These are phyloP conservation scores for Hymenoscyphus occultus DNA, from an alignment of 2,329 filamentous ascomycete genomes.

Conservation along the genomic window DNA sequence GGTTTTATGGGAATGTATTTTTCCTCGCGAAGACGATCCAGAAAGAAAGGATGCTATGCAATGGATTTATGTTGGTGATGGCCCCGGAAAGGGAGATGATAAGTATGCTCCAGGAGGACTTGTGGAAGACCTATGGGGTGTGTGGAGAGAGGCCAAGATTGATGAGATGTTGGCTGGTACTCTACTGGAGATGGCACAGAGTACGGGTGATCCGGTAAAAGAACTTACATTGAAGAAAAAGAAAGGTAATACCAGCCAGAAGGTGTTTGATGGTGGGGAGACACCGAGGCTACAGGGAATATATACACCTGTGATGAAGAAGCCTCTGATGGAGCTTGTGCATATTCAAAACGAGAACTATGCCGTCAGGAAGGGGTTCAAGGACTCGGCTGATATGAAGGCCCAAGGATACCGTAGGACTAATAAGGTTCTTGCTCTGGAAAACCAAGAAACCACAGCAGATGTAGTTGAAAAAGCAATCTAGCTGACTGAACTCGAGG, in stretches of 20 bases:
- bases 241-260: conserved; percentile 34
- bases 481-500: background rate
- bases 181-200: conserved; percentile 62
- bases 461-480: background rate
- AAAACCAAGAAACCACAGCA: background rate
- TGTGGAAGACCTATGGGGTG: conserved; percentile 73
- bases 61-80: conserved; percentile 79
- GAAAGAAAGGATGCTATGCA: conserved; percentile 58
- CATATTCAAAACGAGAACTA: conserved; percentile 59
- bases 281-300: conserved; percentile 47
- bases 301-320: conserved; percentile 56
- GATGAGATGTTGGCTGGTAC: conserved; percentile 80
- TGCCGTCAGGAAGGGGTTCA: conserved; percentile 59
- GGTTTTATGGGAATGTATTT: conserved; percentile 94
- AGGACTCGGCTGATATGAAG: conserved; percentile 46
- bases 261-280: conserved; percentile 56
- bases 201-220: conserved; percentile 36
- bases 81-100: conserved; percentile 49
- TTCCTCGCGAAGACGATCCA: conserved; percentile 54
- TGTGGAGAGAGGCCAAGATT: conserved; percentile 83
- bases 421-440: conserved; percentile 19
- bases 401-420: conserved; percentile 30
- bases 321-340: conserved; percentile 47
- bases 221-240: conserved; percentile 37
- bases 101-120: conserved; percentile 66